Conservation (phyloP, 805 yeast species). For the Kluyveromyces dobzhanskii region DNA sequence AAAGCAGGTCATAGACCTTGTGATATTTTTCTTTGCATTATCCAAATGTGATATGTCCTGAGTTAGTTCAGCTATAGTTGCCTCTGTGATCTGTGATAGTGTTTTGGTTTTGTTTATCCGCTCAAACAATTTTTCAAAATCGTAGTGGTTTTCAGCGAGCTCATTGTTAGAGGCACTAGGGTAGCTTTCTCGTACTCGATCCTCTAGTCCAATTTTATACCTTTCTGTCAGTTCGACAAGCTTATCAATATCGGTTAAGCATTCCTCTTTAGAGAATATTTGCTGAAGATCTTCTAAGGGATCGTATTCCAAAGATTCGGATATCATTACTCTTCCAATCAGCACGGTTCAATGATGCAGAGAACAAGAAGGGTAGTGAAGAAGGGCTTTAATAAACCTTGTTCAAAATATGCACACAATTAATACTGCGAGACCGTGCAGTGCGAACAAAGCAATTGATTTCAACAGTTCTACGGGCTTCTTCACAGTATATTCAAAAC, state of each 20-base stretch:
- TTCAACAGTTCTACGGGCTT: too few relatives aligned
- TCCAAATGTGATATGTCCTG: conserved; percentile 71
- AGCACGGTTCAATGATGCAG: too few relatives aligned
- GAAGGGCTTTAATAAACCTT: too few relatives aligned
- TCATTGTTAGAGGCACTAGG: conserved; percentile 9
- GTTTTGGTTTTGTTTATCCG: conserved; percentile 62
- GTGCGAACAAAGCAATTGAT: too few relatives aligned
- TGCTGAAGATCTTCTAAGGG: conserved; percentile 45
- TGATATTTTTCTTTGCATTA: conserved; percentile 74
- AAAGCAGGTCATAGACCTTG: conserved; percentile 74
- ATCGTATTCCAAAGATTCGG: conserved; percentile 37
- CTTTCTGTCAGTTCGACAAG: conserved; percentile 41
- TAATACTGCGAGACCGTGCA: not conserved
- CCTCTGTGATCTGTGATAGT: conserved; percentile 49
- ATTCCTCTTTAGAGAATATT: conserved; percentile 43
- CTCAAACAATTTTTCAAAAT: conserved; percentile 31
- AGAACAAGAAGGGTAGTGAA: too few relatives aligned
- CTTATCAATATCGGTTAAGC: conserved; percentile 43
- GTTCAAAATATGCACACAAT: not conserved
- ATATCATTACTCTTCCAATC: conserved; percentile 11
- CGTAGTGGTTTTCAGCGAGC: conserved; percentile 15
- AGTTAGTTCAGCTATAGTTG: conserved; percentile 61
- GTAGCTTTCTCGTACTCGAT: conserved; percentile 26
- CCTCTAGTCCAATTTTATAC: conserved; percentile 36
- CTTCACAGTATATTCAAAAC: too few relatives aligned